Conservation (phyloP, 2,329 filamentous ascomycete genomes). For the Neodidymelliopsis sp. region DNA sequence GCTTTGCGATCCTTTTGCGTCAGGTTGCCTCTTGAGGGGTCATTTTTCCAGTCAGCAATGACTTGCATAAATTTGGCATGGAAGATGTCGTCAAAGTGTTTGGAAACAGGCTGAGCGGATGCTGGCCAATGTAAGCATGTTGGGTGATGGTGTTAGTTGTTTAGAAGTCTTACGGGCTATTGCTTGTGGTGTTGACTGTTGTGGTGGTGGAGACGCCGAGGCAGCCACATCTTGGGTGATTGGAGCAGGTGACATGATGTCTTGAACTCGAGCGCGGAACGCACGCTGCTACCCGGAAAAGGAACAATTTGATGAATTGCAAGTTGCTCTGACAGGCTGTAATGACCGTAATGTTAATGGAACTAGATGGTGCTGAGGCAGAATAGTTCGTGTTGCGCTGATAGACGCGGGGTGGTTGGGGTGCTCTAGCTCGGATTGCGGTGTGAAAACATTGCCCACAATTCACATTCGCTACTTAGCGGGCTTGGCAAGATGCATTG, state of each 20-base stretch:
- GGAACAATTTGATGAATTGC: conserved; percentile 15
- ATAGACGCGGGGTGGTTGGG: conserved; percentile 34
- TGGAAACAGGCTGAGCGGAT: conserved; percentile 22
- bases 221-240: conserved; percentile 31
- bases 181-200: conserved; percentile 20
- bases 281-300: conserved; percentile 32
- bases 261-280: conserved; percentile 30
- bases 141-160: background rate
- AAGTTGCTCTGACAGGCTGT: conserved; percentile 10
- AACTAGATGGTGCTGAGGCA: conserved; percentile 34
- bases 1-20: conserved; percentile 44
- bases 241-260: conserved; percentile 46
- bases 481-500: conserved; percentile 19
- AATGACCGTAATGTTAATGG: conserved; percentile 27
- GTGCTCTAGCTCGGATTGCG: conserved; percentile 36
- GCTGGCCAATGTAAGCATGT: conserved; percentile 20
- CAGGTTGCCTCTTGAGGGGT: conserved; percentile 36
- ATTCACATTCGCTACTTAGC: conserved; percentile 45
- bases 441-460: conserved; percentile 50
- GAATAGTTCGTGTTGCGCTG: conserved; percentile 20
- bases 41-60: conserved; percentile 42
- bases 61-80: conserved; percentile 45
- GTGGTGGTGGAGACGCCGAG: conserved; percentile 31
- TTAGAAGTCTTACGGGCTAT: conserved; percentile 15
- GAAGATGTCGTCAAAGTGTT: conserved; percentile 47